A percentile compares a stretch with the other conserved stretches of the same genome.
These are phyloP conservation scores for Brassica carinata DNA, from an alignment of 345 rosid genomes.

Conservation along the genomic window DNA sequence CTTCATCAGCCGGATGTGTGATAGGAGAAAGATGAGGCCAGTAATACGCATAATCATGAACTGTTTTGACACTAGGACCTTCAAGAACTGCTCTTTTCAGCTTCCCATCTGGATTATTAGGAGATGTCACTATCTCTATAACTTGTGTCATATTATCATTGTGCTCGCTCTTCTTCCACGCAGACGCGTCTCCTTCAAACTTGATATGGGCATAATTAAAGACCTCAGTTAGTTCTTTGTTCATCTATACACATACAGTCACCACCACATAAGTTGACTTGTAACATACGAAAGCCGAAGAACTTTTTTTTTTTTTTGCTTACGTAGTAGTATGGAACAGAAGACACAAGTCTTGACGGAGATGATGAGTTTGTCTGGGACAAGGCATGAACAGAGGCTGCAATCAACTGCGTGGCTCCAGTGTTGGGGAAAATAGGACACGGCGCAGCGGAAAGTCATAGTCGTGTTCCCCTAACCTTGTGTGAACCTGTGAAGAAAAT, in stretches of 20 bases:
- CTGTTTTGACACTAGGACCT: slow-evolving; percentile 52
- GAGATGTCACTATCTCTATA: slow-evolving; percentile 76
- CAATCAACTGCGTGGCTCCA: slow-evolving; percentile 70
- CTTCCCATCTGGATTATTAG: slow-evolving; percentile 79
- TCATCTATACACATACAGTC: slow-evolving; percentile 37
- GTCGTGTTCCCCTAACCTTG: no score
- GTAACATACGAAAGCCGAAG: neutral
- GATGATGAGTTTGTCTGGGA: slow-evolving; percentile 47
- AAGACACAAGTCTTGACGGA: slow-evolving; percentile 51
- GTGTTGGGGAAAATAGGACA: neutral
- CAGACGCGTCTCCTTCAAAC: slow-evolving; percentile 57
- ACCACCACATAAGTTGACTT: neutral
- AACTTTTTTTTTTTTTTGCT: slow-evolving; percentile 6
- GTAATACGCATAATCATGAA: slow-evolving; percentile 71
- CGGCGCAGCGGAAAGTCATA: no score
- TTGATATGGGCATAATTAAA: slow-evolving; percentile 41
- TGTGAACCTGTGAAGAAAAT: no score
- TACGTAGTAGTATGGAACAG: slow-evolving; percentile 62
- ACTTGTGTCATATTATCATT: slow-evolving; percentile 28
- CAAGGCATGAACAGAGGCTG: slow-evolving; percentile 65
- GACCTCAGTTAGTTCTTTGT: slow-evolving; percentile 47
- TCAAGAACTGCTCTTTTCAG: slow-evolving; percentile 52
- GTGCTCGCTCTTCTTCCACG: slow-evolving; percentile 35
- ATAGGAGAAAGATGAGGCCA: slow-evolving; percentile 79
- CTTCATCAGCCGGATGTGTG: slow-evolving; percentile 52